Evolutionary conservation across 192 early-diverging fungal genomes (phyloP).

Genomic region (Coemansia pectinata): DNA sequence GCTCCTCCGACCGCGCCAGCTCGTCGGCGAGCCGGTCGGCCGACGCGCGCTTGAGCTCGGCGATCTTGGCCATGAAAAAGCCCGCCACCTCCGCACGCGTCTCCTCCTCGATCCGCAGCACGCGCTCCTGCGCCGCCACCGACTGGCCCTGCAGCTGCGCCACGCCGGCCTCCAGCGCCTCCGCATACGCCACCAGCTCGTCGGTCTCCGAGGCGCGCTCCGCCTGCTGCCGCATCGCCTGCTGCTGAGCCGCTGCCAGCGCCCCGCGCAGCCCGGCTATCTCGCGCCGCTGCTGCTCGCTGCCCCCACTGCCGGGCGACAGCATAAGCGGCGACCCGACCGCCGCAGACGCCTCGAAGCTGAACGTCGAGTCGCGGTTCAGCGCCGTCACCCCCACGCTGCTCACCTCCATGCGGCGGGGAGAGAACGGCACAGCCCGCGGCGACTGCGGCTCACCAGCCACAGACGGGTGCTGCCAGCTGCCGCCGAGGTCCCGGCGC

Average conservation of each 20-base stretch:
- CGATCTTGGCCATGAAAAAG: slow-evolving; percentile 52
- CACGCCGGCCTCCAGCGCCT: slow-evolving; percentile 23
- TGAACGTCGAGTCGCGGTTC: slow-evolving; percentile 22
- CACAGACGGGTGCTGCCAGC: slow-evolving; percentile 28
- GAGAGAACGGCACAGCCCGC: neutral
- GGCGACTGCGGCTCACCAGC: neutral
- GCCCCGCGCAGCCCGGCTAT: slow-evolving; percentile 3
- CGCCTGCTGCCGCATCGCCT: neutral
- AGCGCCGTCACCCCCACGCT: slow-evolving; percentile 9
- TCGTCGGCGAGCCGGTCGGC: slow-evolving; percentile 48
- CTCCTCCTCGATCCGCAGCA: slow-evolving; percentile 56
- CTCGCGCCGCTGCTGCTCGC: neutral
- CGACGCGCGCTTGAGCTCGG: slow-evolving; percentile 50
- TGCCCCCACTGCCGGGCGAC: too few relatives aligned
- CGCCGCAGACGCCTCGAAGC: slow-evolving; percentile 24
- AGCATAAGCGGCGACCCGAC: slow-evolving; percentile 14
- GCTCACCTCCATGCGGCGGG: neutral
- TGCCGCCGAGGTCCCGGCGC: slow-evolving; percentile 32
- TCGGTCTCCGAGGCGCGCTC: slow-evolving; percentile 29
- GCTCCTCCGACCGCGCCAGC: slow-evolving; percentile 28
- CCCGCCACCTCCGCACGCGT: slow-evolving; percentile 56
- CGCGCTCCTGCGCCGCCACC: slow-evolving; percentile 56
- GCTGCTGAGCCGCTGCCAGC: slow-evolving; percentile 14
- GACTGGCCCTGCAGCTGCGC: slow-evolving; percentile 34
- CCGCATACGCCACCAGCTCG: slow-evolving; percentile 40